phyloP scores from a whole-genome alignment of 352 stramenopile species.

The Elongisporangium undulatum region DNA sequence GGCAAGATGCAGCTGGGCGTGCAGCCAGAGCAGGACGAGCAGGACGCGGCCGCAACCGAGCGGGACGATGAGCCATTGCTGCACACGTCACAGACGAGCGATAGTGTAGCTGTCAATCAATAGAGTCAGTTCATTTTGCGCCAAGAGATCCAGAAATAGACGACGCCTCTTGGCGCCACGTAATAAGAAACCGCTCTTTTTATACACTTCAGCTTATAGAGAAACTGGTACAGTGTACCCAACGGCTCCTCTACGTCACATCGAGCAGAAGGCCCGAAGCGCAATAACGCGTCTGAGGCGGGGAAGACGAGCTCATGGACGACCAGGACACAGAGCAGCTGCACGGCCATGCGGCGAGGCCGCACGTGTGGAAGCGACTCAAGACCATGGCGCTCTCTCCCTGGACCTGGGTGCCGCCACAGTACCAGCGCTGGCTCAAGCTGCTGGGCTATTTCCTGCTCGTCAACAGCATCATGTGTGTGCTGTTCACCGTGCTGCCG shows the following conservation, averaged over 20 bases:
- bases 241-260: not conserved
- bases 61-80: constrained; percentile 10
- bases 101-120: constrained; percentile 21
- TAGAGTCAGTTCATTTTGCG: constrained; percentile 16
- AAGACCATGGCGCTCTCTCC: constrained; percentile 6
- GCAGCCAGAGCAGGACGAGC: constrained; percentile 31
- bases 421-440: constrained; percentile 23
- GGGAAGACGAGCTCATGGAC: not conserved
- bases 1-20: constrained; percentile 50
- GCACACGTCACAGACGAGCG: constrained; percentile 6
- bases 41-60: constrained; percentile 37
- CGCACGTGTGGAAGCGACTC: not conserved
- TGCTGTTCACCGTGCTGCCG: constrained; percentile 27
- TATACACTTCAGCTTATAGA: not conserved
- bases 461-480: constrained; percentile 5
- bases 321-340: not conserved
- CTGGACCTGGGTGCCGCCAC: constrained; percentile 5
- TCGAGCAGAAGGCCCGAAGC: not conserved
- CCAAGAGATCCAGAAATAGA: not conserved
- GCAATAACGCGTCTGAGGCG: not conserved
- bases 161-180: constrained; percentile 3
- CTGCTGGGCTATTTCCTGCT: constrained; percentile 8
- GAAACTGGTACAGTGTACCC: not conserved
- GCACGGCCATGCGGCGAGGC: not conserved
- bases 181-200: constrained; percentile 1